A percentile compares a stretch with the other conserved stretches of the same genome.
Conservation (phyloP, 1,284 basidiomycete genomes). For the Marasmius fiardii region DNA sequence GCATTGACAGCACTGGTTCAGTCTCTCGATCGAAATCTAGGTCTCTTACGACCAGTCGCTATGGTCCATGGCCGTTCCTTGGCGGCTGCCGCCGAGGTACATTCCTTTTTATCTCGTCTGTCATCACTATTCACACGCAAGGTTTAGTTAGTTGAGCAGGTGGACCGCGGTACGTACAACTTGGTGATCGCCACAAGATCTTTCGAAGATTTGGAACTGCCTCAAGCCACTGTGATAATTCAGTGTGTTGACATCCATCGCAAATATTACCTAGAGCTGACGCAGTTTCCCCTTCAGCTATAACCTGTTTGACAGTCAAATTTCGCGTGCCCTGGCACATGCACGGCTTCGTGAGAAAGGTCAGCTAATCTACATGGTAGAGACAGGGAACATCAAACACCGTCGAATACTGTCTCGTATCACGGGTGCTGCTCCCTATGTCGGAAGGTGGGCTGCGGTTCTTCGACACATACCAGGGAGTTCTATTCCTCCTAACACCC, state of each 20-base stretch:
- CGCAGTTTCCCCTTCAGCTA: slow-evolving; percentile 39
- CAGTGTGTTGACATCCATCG: slow-evolving; percentile 38
- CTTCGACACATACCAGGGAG: slow-evolving; percentile 35
- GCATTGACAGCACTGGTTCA: slow-evolving; percentile 45
- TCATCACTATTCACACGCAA: slow-evolving; percentile 20
- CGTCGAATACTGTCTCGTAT: slow-evolving; percentile 42
- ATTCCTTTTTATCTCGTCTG: slow-evolving; percentile 12
- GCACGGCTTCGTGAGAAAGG: slow-evolving; percentile 42
- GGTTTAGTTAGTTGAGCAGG: slow-evolving; percentile 42
- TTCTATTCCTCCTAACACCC: slow-evolving; percentile 41
- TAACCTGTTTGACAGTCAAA: slow-evolving; percentile 56
- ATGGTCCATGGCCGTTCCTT: slow-evolving; percentile 25
- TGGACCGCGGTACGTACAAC: slow-evolving; percentile 54
- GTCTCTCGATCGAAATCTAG: slow-evolving; percentile 36
- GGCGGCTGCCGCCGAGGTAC: slow-evolving; percentile 3
- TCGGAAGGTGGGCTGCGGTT: slow-evolving; percentile 46
- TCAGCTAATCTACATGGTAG: slow-evolving; percentile 61
- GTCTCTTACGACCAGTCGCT: slow-evolving; percentile 38
- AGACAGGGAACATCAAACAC: slow-evolving; percentile 53
- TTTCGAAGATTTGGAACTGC: slow-evolving; percentile 55
- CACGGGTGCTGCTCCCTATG: slow-evolving; percentile 26
- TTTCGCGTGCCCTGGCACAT: slow-evolving; percentile 53
- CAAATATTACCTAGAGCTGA: not conserved
- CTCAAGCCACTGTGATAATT: slow-evolving; percentile 52
- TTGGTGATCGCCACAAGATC: slow-evolving; percentile 57